Base-by-base conservation (phyloP, 2,329 filamentous ascomycete species). In the Fusarium duplospermum region DNA sequence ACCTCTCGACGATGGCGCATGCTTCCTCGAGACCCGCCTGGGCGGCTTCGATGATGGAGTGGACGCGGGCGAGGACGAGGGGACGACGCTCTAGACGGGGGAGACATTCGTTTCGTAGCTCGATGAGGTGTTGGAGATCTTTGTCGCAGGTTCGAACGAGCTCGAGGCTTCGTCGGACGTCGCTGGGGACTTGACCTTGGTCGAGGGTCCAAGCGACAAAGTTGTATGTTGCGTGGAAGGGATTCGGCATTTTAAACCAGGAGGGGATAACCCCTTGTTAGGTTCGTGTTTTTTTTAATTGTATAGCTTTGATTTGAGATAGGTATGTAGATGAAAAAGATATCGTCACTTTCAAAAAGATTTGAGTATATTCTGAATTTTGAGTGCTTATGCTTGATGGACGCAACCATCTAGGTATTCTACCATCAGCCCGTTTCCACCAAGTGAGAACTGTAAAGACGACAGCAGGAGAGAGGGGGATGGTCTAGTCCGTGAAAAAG, bases 61-160 rank as follows among this genome's bases (percentile, higher is more conserved):
- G 76, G 14, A 81, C 73, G 4, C 79, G 79, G 2, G 72, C 59
- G n/a, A 82, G 74, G 14, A 80, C 74, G 20, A 63, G 64, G 13
- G 78, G 75, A 1, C 76, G 74, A 5, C 69, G 69, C 20, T 76
- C 56, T 1, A 81, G 74, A 4, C 81, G 70, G 4, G 64, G 42
- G 4, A 81, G 69, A 24, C 76, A 77, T 29, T 79, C 71, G 20
- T 79, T 76, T 4, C 81, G 78, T 1, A 82, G 66, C n/a, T 77
- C 74, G 40, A 82, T 81, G 20, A 82, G 76, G n/a, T 80, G 77
- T 31, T 81, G 78, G 6, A 82, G 74, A 56, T 82, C 81, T 8
- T 64, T 62, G 33, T 82, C 69, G 60, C 80, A 82, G n/a, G 77
- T 80, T 6, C 77, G 74, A 0, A 82, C 78, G 9, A 82, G 80